Base-by-base conservation (phyloP, 202 grass and related monocot species). In the Carex sylvatica region DNA sequence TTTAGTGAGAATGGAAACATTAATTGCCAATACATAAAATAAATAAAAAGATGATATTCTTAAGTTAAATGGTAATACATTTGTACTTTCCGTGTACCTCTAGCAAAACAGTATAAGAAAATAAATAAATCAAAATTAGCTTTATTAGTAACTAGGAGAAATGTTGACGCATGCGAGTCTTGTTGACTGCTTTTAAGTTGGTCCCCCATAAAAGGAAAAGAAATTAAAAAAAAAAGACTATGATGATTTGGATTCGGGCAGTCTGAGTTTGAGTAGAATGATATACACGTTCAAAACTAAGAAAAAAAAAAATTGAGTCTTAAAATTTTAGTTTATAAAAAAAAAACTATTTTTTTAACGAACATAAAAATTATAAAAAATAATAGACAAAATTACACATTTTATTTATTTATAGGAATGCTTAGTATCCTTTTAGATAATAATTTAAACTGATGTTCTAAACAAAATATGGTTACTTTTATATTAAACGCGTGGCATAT, bases 171-270 rank as follows among this genome's bases (percentile, higher is more conserved):
- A 80, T 80, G 77, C 77, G 18, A 64, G 15, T 80, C n/a, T 0
- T 65, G 55, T 80, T 80, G 77, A 64, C 77, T 80, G 58, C 77
- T 80, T 80, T 80, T 80, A 44, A 80, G n/a, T 55, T 33, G 72
- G 72, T 56, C 72, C 72, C 67, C 72, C 47, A 75, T 9, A 73
- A 73, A 73, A 72, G 69, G 6, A 44, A 51, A 73, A 72, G 40
- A n/a, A 44, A 46, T 6, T 13, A 0, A 20, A 47, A 46, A 46
- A 11, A 49, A 49, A 49, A 40, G 6, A 40, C 6, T 49, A 73
- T 73, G 12, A 51, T 73, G 70, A 13, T 51, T 79, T 40, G 24
- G 14, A 40, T 78, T 35, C 3, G 24, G 74, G 6, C 9, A 44
- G 6, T 3, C 12, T 49, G 46, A 49, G 6, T 49, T 3, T 49